phyloP scores from a whole-genome alignment of 306 rosid species.

The Calophaca sinica region DNA sequence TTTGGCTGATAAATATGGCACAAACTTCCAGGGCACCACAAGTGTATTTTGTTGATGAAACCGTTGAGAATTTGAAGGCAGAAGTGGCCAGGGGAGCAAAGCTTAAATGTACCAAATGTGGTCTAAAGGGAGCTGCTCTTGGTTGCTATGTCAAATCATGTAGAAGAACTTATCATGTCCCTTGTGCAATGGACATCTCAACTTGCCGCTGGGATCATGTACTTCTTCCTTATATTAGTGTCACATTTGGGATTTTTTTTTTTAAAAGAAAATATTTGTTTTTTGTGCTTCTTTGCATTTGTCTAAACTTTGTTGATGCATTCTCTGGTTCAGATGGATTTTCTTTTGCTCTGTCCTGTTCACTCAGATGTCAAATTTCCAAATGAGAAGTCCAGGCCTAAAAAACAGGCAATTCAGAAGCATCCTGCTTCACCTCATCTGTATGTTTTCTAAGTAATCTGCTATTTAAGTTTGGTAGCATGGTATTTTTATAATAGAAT shows the following conservation, averaged over 20 bases:
- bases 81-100: slow-evolving; percentile 92
- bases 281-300: slow-evolving; percentile 31
- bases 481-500: slow-evolving; percentile 17
- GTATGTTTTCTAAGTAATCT: slow-evolving; percentile 43
- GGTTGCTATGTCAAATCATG: slow-evolving; percentile 90
- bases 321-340: slow-evolving; percentile 63
- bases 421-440: slow-evolving; percentile 38
- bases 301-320: slow-evolving; percentile 27
- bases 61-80: slow-evolving; percentile 68
- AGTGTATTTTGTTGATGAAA: slow-evolving; percentile 69
- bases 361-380: slow-evolving; percentile 77
- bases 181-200: slow-evolving; percentile 80
- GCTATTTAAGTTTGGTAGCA: slow-evolving; percentile 18
- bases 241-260: neutral
- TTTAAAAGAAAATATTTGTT: neutral
- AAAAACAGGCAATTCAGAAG: slow-evolving; percentile 46
- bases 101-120: slow-evolving; percentile 82
- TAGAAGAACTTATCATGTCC: slow-evolving; percentile 79
- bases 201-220: slow-evolving; percentile 85
- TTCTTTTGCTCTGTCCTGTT: slow-evolving; percentile 80
- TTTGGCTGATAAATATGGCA: slow-evolving; percentile 25
- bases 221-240: slow-evolving; percentile 3
- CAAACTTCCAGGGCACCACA: slow-evolving; percentile 83
- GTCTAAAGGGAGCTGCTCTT: slow-evolving; percentile 90
- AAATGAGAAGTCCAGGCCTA: slow-evolving; percentile 59